Conservation (phyloP, 2,329 filamentous ascomycete species). For the Diaporthe sp. region DNA sequence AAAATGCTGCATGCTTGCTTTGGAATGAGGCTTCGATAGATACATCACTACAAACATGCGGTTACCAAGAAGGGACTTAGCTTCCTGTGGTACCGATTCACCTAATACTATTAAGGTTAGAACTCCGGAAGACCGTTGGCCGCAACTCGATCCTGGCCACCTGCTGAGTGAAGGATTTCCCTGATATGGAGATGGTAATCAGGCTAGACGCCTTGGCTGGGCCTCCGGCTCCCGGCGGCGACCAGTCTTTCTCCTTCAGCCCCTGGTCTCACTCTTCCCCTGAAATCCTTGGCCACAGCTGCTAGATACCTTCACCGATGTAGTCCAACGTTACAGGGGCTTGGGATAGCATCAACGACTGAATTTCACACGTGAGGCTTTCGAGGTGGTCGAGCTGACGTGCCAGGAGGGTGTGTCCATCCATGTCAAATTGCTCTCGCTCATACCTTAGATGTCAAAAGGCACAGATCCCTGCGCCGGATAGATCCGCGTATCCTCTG, state of each 20-base stretch:
- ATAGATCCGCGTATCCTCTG: too few relatives aligned
- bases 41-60: not conserved
- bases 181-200: not conserved
- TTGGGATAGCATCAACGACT: too few relatives aligned
- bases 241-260: not conserved
- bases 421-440: too few relatives aligned
- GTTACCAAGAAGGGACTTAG: not conserved
- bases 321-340: not conserved
- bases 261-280: not conserved
- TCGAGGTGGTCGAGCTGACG: too few relatives aligned
- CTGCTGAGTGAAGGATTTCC: not conserved
- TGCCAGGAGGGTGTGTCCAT: too few relatives aligned
- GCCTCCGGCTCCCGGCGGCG: not conserved
- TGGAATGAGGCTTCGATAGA: not conserved
- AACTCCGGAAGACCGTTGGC: not conserved
- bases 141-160: not conserved
- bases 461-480: too few relatives aligned
- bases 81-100: too few relatives aligned
- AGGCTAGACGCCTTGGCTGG: not conserved
- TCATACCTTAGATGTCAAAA: too few relatives aligned
- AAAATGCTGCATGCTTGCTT: not conserved
- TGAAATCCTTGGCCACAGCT: not conserved
- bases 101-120: not conserved
- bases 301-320: not conserved
- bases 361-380: not conserved